phyloP scores from a whole-genome alignment of 225 moss, liverwort and hornwort species.

The Marchantia paleacea region DNA sequence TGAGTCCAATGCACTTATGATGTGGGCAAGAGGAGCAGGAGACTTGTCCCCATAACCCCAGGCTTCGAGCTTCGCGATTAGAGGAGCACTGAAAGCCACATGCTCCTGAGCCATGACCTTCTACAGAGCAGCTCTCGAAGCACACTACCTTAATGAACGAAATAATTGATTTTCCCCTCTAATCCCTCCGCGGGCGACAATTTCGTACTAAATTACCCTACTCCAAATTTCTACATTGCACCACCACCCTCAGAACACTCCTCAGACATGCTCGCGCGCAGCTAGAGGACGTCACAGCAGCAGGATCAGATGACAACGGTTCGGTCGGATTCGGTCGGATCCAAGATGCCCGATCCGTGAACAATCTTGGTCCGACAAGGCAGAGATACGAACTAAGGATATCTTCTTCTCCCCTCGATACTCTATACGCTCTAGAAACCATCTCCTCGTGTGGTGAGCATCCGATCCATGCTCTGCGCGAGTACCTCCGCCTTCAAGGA shows the following conservation, averaged over 20 bases:
- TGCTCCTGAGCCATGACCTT: conserved; percentile 53
- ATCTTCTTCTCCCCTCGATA: too few relatives aligned
- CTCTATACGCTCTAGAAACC: background rate
- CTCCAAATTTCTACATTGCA: background rate
- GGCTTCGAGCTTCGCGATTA: conserved; percentile 60
- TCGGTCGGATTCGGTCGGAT: too few relatives aligned
- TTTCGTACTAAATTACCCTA: background rate
- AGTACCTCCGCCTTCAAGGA: too few relatives aligned
- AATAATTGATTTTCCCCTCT: background rate
- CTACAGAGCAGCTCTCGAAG: background rate
- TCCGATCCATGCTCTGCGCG: too few relatives aligned
- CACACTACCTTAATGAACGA: background rate
- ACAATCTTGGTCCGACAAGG: too few relatives aligned
- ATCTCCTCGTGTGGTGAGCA: background rate
- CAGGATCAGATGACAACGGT: too few relatives aligned
- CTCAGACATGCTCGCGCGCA: background rate
- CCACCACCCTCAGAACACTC: background rate
- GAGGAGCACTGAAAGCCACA: conserved; percentile 46
- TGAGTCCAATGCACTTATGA: conserved; percentile 55
- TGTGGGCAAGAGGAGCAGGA: conserved; percentile 42
- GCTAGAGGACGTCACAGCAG: background rate
- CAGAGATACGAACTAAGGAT: too few relatives aligned
- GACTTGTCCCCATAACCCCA: conserved; percentile 71
- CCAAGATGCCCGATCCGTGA: too few relatives aligned
- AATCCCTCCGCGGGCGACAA: background rate